Conservation (phyloP, 768 basidiomycete genomes). For the Lentinula sp. region DNA sequence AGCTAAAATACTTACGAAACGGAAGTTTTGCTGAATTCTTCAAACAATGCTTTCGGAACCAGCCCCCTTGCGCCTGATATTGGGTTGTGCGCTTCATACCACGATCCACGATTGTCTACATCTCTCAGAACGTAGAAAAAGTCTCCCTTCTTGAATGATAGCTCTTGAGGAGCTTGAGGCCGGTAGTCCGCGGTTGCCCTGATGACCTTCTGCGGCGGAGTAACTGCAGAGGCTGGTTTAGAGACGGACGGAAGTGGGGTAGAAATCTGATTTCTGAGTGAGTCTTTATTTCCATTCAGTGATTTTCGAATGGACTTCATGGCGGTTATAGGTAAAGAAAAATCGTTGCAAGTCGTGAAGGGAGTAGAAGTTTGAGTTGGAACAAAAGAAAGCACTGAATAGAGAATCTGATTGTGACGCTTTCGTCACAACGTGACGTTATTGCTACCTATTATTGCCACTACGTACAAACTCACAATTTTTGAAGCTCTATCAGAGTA, state of each 20-base stretch:
- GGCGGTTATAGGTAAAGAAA: conserved; percentile 13
- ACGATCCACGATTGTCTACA: conserved; percentile 46
- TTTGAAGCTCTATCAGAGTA: too few relatives aligned
- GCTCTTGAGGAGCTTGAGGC: conserved; percentile 73
- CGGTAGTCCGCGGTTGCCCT: conserved; percentile 67
- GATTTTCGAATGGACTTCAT: conserved; percentile 88
- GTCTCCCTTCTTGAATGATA: conserved; percentile 90
- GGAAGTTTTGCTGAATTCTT: conserved; percentile 78
- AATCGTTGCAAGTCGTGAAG: conserved; percentile 20
- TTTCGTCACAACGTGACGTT: neutral
- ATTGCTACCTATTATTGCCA: neutral
- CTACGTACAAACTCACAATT: too few relatives aligned
- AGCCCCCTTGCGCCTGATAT: conserved; percentile 85
- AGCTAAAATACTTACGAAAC: conserved; percentile 42
- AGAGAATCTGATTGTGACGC: neutral
- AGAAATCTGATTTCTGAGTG: conserved; percentile 56
- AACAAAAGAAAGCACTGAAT: neutral
- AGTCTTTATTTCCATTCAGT: conserved; percentile 60
- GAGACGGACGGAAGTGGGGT: conserved; percentile 63
- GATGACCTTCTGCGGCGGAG: conserved; percentile 94
- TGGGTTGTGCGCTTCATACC: conserved; percentile 96
- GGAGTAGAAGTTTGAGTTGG: conserved; percentile 3
- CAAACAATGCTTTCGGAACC: conserved; percentile 83
- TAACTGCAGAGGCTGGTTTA: conserved; percentile 62
- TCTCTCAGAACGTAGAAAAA: conserved; percentile 95